Evolutionary conservation across 2,329 filamentous ascomycete species (phyloP).

Genomic region (Pseudopithomyces chartarum): DNA sequence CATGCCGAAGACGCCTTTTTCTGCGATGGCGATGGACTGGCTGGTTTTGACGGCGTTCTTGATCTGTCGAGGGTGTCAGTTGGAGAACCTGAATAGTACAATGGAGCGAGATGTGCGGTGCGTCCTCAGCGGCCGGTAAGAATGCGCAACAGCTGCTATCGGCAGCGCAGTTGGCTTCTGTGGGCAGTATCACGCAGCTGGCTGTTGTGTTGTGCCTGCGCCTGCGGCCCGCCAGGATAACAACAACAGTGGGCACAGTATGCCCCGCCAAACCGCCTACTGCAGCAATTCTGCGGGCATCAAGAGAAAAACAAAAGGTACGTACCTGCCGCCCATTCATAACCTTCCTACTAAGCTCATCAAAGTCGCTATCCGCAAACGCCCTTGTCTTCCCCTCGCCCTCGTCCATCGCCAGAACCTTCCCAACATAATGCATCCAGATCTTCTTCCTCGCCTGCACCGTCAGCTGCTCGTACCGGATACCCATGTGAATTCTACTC

Average conservation of each 20-base stretch:
- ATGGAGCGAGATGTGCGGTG: not conserved
- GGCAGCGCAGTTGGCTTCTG: too few species aligned
- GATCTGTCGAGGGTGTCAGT: conserved; percentile 63
- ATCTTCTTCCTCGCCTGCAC: conserved; percentile 75
- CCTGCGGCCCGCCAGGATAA: too few species aligned
- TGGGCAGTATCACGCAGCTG: too few species aligned
- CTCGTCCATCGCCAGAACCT: conserved; percentile 58
- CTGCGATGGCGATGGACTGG: conserved; percentile 80
- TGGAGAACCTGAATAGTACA: not conserved
- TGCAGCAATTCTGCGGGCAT: not conserved
- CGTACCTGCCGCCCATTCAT: conserved; percentile 70
- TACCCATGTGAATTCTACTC: conserved; percentile 81
- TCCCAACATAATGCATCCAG: conserved; percentile 82
- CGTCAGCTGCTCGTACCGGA: conserved; percentile 78
- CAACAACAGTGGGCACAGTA: too few species aligned
- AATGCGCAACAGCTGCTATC: too few species aligned
- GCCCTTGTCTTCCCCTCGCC: conserved; percentile 56
- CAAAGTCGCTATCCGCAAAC: conserved; percentile 71
- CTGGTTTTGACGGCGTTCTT: conserved; percentile 87
- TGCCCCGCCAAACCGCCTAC: too few species aligned
- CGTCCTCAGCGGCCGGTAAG: too few species aligned
- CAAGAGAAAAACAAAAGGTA: conserved; percentile 4
- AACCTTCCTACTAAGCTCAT: conserved; percentile 68
- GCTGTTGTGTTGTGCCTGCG: too few species aligned
- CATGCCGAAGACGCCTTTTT: conserved; percentile 74